Evolutionary conservation across 108 stramenopile species (phyloP), one percentile per base, ranked within the genome.

Genomic region (Nitzschia putrida): DNA sequence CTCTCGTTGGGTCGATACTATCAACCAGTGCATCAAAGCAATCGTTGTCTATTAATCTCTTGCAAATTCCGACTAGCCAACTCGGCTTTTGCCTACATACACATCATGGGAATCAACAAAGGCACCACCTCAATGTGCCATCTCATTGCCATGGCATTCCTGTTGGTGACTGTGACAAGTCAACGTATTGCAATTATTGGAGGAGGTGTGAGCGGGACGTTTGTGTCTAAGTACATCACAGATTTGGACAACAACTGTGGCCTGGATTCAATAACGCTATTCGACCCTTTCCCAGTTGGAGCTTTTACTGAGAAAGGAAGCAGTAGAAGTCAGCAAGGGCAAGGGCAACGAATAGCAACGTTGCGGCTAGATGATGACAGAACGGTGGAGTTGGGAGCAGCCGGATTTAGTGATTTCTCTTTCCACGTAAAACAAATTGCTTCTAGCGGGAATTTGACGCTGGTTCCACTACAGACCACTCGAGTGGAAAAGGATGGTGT

Each of bases 321-420:
- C 7, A 20, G 21, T n/a, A 64, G 61, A 21, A 70, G 77, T 45
- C 24, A 45, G 21, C 25, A 56, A 44, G 52, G 68, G 54, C 91
- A 93, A 72, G 88, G 87, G 12, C 82, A 82, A 43, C 76, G 92
- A 22, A 86, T 90, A 3, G 67, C 83, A 0, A 72, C 80, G 24
- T 13, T 83, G 26, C 64, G 34, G 10, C 57, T 85, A 9, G 47
- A 63, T 3, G 89, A 88, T 70, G 88, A 84, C 0, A 80, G 64
- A 25, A 71, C 82, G 6, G 80, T 93, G n/a, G 92, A 93, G 72
- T 44, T 88, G 21, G 92, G 92, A 22, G 92, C 92, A 6, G 84
- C 85, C 9, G 80, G 87, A 57, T 14, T 76, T 7, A 69, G 44
- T 8, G 53, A 61, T 8, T 42, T 56, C 6, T 64, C 56, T 26